phyloP scores from a whole-genome alignment of 164 flowering plant genomes.

The Taxillus chinensis region DNA sequence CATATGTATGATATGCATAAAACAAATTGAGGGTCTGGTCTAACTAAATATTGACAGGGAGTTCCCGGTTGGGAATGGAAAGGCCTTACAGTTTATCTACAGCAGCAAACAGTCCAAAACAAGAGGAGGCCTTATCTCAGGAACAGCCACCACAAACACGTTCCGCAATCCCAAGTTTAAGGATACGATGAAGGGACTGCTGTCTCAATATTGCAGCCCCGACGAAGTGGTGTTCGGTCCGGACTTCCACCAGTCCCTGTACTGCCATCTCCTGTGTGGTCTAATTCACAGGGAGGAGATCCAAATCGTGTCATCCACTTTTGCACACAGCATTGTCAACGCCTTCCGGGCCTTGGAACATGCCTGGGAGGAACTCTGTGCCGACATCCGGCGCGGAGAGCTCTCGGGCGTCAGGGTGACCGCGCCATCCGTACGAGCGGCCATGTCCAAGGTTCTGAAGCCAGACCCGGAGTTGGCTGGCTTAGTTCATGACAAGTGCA shows the following conservation, averaged over 20 bases:
- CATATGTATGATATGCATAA: no score
- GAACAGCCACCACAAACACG: slow-evolving; percentile 84
- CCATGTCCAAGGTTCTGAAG: slow-evolving; percentile 57
- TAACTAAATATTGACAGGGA: slow-evolving; percentile 34
- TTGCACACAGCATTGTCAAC: slow-evolving; percentile 75
- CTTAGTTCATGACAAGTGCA: slow-evolving; percentile 36
- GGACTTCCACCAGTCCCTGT: slow-evolving; percentile 68
- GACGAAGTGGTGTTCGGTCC: slow-evolving; percentile 89
- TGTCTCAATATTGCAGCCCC: slow-evolving; percentile 67
- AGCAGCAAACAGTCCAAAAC: slow-evolving; percentile 79
- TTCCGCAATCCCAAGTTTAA: slow-evolving; percentile 47
- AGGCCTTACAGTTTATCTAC: slow-evolving; percentile 68
- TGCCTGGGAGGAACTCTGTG: slow-evolving; percentile 73
- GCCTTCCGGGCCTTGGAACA: slow-evolving; percentile 72
- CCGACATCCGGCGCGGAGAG: slow-evolving; percentile 52
- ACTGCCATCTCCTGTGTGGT: slow-evolving; percentile 88
- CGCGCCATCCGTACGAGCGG: slow-evolving; percentile 49
- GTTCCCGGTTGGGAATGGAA: slow-evolving; percentile 64
- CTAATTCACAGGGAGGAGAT: slow-evolving; percentile 59
- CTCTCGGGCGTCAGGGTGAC: slow-evolving; percentile 39
- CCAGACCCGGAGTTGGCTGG: slow-evolving; percentile 75
- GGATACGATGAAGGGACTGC: slow-evolving; percentile 48
- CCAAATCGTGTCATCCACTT: slow-evolving; percentile 58
- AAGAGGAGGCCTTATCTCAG: slow-evolving; percentile 59
- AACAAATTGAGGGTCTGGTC: no score